phyloP scores from a whole-genome alignment of 1,284 basidiomycete genomes.

The Singerocomus rubriflavus region DNA sequence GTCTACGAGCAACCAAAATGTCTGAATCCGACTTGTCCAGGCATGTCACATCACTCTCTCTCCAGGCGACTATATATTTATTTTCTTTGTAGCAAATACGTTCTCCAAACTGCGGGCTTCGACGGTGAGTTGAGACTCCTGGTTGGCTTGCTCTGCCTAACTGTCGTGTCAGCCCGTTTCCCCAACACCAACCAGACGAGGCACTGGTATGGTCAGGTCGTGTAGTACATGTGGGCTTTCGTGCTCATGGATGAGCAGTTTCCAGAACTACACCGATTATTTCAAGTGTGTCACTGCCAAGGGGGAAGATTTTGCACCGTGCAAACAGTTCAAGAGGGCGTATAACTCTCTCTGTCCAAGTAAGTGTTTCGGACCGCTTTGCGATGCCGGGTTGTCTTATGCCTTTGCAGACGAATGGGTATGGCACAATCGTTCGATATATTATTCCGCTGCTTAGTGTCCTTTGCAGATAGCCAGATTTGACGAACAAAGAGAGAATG shows the following conservation, averaged over 20 bases:
- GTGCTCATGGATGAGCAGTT: slow-evolving; percentile 46
- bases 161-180: slow-evolving; percentile 68
- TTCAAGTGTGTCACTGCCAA: slow-evolving; percentile 97
- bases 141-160: slow-evolving; percentile 9
- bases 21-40: slow-evolving; percentile 59
- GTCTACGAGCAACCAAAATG: slow-evolving; percentile 42
- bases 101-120: slow-evolving; percentile 83
- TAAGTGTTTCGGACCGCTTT: slow-evolving; percentile 47
- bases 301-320: slow-evolving; percentile 96
- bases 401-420: slow-evolving; percentile 77
- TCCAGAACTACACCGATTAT: slow-evolving; percentile 97
- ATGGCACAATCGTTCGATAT: slow-evolving; percentile 22
- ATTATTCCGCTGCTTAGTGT: slow-evolving; percentile 9
- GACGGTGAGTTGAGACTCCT: slow-evolving; percentile 56
- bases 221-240: background rate
- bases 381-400: slow-evolving; percentile 12
- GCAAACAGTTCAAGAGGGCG: slow-evolving; percentile 98
- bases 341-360: slow-evolving; percentile 98
- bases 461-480: slow-evolving; percentile 70
- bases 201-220: slow-evolving; percentile 68
- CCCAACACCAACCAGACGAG: slow-evolving; percentile 95
- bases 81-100: slow-evolving; percentile 60
- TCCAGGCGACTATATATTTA: background rate
- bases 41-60: slow-evolving; percentile 33
- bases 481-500: slow-evolving; percentile 90